Evolutionary conservation across 495 filamentous ascomycete genomes (phyloP).

Genomic region (Darksidea phi): DNA sequence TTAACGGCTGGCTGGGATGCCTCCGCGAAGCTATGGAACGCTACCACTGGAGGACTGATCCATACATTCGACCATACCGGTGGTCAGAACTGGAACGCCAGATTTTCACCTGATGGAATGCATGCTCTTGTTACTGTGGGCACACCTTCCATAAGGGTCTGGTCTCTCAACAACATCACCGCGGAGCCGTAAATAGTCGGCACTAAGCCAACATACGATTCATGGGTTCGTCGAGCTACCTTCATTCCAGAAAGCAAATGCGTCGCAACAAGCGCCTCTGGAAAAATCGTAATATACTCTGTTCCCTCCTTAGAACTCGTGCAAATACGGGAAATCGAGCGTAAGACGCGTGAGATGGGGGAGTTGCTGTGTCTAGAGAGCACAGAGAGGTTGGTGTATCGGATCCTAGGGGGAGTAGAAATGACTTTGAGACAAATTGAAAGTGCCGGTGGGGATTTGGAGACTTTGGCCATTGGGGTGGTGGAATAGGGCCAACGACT

Average conservation of each 20-base stretch:
- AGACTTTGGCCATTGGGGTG: not conserved
- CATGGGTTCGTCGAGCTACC: too few species aligned
- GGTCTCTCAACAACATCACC: not conserved
- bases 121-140: not conserved
- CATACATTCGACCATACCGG: not conserved
- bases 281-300: not conserved
- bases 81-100: conserved; percentile 3
- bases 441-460: conserved; percentile 16
- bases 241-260: conserved; percentile 2
- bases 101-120: conserved; percentile 9
- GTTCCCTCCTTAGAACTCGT: not conserved
- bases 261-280: not conserved
- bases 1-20: conserved; percentile 6
- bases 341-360: not conserved
- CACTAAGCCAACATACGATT: too few species aligned
- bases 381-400: conserved; percentile 6
- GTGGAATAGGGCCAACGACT: not conserved
- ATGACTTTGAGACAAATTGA: conserved; percentile 14
- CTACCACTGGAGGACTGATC: not conserved
- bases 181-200: not conserved
- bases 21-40: conserved; percentile 5
- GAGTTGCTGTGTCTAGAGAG: conserved; percentile 4
- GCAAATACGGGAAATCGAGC: conserved; percentile 1
- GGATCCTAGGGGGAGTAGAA: not conserved
- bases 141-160: not conserved